Evolutionary conservation across 1,139 yeast species (phyloP).

Genomic region (Cylindricascospora bacillispora): DNA sequence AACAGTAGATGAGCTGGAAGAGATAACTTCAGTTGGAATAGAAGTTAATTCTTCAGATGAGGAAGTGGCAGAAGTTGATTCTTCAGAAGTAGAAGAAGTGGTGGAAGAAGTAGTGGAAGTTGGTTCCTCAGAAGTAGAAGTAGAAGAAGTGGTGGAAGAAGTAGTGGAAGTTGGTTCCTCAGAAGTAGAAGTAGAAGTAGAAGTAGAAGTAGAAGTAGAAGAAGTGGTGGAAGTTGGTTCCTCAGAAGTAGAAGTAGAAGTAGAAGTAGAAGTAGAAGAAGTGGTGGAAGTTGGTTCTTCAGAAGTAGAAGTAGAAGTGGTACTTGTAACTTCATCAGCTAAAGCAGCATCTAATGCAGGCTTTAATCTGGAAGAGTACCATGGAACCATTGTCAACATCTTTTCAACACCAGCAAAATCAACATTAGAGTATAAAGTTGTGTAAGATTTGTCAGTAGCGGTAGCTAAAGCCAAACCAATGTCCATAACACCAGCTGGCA

Average conservation of each 20-base stretch:
- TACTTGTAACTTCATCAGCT: too few relatives aligned
- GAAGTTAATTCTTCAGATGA: too few relatives aligned
- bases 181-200: slow-evolving; percentile 1
- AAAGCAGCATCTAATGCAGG: slow-evolving; percentile 2
- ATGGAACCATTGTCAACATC: slow-evolving; percentile 29
- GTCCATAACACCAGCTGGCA: slow-evolving; percentile 4
- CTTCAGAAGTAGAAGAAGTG: background rate
- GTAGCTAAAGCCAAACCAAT: slow-evolving; percentile 1
- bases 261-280: slow-evolving; percentile 1
- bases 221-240: slow-evolving; percentile 1
- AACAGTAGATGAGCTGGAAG: too few relatives aligned
- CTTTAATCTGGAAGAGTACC: slow-evolving; percentile 28
- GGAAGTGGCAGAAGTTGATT: too few relatives aligned
- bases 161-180: too few relatives aligned
- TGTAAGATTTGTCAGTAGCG: slow-evolving; percentile 10
- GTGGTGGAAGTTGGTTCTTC: slow-evolving; percentile 1
- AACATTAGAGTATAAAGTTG: slow-evolving; percentile 24
- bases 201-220: background rate
- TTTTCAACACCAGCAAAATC: slow-evolving; percentile 19
- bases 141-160: too few relatives aligned
- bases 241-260: background rate
- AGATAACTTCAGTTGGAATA: too few relatives aligned
- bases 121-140: too few relatives aligned
- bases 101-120: too few relatives aligned
- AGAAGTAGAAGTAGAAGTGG: slow-evolving; percentile 1